Base-by-base conservation (phyloP, 164 flowering plant species). In the Kingdonia uniflora region DNA sequence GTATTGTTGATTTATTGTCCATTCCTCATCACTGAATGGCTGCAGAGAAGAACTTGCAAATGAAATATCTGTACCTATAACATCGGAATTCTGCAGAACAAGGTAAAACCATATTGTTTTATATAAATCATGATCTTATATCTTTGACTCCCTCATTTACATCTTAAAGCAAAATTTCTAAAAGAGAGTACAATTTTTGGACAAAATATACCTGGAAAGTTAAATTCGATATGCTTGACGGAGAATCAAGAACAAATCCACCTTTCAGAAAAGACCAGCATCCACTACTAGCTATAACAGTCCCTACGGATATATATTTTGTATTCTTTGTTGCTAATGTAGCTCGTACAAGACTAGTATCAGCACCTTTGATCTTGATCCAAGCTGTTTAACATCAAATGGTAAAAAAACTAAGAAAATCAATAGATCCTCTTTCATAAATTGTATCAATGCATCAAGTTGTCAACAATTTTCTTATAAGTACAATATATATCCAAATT, bases 261-360 rank as follows among this genome's bases (percentile, higher is more conserved):
- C 98, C 98, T 65, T 92, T 87, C 51, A 85, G 96, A 68, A 91
- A 91, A 17, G 98, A 85, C 98, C 98, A 91, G 66, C 98, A 91
- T 4, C 81, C 95, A 25, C 19, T 29, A 55, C 61, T 73, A 0
- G 92, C 92, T 8, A 67, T n/a, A 11, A 81, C 87, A 40, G 76
- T 75, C 2, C 95, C 98, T 17, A 87, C 61, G 44, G 92, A 87
- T n/a, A 52, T 41, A 7, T 47, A 49, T 0, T 65, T 56, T 5
- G 61, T 51, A 37, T 67, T 50, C 29, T 76, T 77, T 39, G 78
- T 59, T 19, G 55, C 66, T 3, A 87, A 68, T 42, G 66, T 81
- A 10, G 96, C 88, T 42, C 68, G 75, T 57, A 87, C 60, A 0
- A 65, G 68, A 51, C 76, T 67, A 20, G 87, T 73, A 14, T 61